Evolutionary conservation across 371 early-diverging fungal species (phyloP).

Genomic region (Cokeromyces recurvatus): DNA sequence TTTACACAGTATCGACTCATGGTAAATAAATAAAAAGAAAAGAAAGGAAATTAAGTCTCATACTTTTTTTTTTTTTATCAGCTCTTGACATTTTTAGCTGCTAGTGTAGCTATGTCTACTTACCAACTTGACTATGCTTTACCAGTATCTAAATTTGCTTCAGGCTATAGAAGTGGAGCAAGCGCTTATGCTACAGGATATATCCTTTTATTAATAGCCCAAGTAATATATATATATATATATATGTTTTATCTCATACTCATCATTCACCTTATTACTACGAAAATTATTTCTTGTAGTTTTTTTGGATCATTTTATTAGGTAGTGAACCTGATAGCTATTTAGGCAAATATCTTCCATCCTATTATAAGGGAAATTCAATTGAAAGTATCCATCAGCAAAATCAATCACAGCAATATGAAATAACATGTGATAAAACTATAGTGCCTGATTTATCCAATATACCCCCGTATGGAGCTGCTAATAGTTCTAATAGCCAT

Average conservation of each 20-base stretch:
- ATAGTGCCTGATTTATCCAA: too few relatives aligned
- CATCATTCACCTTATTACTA: not conserved
- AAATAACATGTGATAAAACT: too few relatives aligned
- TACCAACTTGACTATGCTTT: conserved; percentile 25
- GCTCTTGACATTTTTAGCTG: conserved; percentile 38
- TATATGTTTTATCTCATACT: too few relatives aligned
- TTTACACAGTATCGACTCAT: conserved; percentile 34
- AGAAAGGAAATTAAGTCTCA: not conserved
- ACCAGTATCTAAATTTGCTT: not conserved
- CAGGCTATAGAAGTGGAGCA: conserved; percentile 12
- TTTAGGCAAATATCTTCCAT: conserved; percentile 19
- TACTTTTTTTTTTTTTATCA: conserved; percentile 6
- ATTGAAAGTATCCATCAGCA: conserved; percentile 13
- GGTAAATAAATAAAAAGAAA: too few relatives aligned
- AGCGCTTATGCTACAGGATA: conserved; percentile 37
- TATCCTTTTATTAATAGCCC: conserved; percentile 36
- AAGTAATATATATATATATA: conserved; percentile 18
- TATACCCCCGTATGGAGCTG: too few relatives aligned
- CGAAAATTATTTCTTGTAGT: conserved; percentile 11
- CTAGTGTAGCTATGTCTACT: conserved; percentile 31
- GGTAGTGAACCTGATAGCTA: conserved; percentile 42
- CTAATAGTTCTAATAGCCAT: too few relatives aligned
- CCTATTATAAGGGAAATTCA: conserved; percentile 13
- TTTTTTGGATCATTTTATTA: conserved; percentile 43
- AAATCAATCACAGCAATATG: conserved; percentile 11